These are phyloP conservation scores for Suillus alpinus DNA, from an alignment of 768 basidiomycete species.

Conservation along the genomic window DNA sequence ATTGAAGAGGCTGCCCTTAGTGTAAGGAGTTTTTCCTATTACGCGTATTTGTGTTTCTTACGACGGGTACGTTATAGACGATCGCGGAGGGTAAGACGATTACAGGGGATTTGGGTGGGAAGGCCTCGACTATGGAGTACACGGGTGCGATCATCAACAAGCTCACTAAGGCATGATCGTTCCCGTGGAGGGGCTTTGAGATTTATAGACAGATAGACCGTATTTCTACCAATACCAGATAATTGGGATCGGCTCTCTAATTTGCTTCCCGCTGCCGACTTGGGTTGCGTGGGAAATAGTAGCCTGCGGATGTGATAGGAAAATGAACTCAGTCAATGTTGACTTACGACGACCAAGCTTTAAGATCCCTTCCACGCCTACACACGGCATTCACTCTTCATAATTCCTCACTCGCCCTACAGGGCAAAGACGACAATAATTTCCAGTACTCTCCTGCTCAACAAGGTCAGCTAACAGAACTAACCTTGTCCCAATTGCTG, in stretches of 20 bases:
- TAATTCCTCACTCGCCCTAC: constrained; percentile 79
- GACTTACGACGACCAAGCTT: constrained; percentile 39
- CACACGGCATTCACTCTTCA: constrained; percentile 54
- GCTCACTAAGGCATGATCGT: constrained; percentile 38
- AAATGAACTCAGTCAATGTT: constrained; percentile 12
- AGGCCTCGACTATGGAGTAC: constrained; percentile 85
- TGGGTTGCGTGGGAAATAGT: constrained; percentile 25
- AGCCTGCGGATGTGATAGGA: constrained; percentile 10
- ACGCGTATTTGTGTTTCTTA: background rate
- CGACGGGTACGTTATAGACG: constrained; percentile 51
- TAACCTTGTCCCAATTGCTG: background rate
- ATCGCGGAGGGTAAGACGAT: constrained; percentile 95
- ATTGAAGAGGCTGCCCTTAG: constrained; percentile 90
- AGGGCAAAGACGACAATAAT: constrained; percentile 76
- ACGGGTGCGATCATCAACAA: constrained; percentile 83
- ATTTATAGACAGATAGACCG: constrained; percentile 17
- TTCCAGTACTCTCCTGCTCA: constrained; percentile 40
- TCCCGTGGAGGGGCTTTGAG: background rate
- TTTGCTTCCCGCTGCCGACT: constrained; percentile 5
- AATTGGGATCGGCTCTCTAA: constrained; percentile 3
- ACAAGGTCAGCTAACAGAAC: constrained; percentile 37
- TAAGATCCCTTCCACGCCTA: constrained; percentile 50
- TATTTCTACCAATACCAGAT: constrained; percentile 10
- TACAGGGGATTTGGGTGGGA: constrained; percentile 95
- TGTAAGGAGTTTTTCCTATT: constrained; percentile 47